Evolutionary conservation across 73 alveolate genomes (phyloP).

Genomic region (Uronychia setigera): DNA sequence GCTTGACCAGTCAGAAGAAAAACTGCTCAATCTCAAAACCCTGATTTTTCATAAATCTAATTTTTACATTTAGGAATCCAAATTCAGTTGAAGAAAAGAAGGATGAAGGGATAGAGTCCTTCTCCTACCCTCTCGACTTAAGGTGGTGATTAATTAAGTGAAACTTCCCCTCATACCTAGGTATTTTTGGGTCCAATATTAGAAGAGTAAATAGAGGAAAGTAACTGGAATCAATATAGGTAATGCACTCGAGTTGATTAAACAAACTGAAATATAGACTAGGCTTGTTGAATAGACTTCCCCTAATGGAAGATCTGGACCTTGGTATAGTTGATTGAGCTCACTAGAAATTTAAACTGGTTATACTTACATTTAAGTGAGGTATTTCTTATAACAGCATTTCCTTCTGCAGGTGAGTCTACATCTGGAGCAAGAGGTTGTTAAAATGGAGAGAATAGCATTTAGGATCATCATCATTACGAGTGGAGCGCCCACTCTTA

Average conservation of each 20-base stretch:
- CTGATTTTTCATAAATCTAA: too few species aligned
- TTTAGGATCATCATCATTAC: neutral
- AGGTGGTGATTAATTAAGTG: too few species aligned
- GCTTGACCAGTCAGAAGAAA: too few species aligned
- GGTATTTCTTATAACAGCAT: neutral
- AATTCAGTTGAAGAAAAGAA: too few species aligned
- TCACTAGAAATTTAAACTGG: neutral
- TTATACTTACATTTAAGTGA: neutral
- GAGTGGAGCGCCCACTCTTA: neutral
- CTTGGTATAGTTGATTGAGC: neutral
- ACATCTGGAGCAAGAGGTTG: neutral
- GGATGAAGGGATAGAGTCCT: too few species aligned
- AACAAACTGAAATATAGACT: neutral
- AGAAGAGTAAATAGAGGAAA: neutral
- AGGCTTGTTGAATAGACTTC: neutral
- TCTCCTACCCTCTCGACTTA: too few species aligned
- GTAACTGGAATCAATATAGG: neutral
- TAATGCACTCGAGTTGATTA: neutral
- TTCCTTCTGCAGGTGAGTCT: neutral
- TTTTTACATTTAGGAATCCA: too few species aligned
- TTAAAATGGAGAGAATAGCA: neutral
- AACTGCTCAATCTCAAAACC: too few species aligned
- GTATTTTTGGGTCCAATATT: neutral
- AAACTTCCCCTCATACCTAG: too few species aligned
- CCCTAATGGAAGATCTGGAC: neutral